phyloP scores from a whole-genome alignment of 208 protist genomes.

The Tritrichomonas foetus region DNA sequence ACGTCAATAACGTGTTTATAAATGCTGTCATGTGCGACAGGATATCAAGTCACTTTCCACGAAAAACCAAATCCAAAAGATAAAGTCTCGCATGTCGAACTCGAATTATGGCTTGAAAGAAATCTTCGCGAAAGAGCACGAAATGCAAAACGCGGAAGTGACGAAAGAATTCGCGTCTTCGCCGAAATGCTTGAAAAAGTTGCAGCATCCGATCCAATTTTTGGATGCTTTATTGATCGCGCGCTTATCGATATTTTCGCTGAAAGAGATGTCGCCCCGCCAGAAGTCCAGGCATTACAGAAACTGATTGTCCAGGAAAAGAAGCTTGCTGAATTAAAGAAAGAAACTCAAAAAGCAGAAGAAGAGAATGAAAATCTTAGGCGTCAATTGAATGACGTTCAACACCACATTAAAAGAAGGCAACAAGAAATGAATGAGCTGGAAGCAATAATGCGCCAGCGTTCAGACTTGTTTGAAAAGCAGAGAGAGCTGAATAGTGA shows the following conservation, averaged over 20 bases:
- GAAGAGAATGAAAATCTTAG: not conserved
- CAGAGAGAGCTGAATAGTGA: not conserved
- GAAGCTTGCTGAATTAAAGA: not conserved
- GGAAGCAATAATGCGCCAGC: not conserved
- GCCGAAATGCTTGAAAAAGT: conserved; percentile 23
- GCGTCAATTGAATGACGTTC: not conserved
- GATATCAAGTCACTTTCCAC: not conserved
- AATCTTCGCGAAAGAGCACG: conserved; percentile 38
- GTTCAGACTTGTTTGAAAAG: conserved; percentile 27
- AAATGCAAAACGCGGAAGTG: not conserved
- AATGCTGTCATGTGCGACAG: not conserved
- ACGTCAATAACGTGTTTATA: no score
- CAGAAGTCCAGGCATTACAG: conserved; percentile 31
- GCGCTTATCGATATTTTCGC: not conserved
- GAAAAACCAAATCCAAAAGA: conserved; percentile 18
- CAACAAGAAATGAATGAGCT: conserved; percentile 14
- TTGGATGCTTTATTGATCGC: not conserved
- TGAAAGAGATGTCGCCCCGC: not conserved
- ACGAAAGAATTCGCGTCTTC: conserved; percentile 22
- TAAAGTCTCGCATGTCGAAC: not conserved
- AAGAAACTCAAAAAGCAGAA: not conserved
- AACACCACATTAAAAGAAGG: not conserved
- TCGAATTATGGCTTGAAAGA: conserved; percentile 36
- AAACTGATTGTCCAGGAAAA: not conserved
- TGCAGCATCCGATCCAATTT: conserved; percentile 16